Evolutionary conservation across 2,329 filamentous ascomycete genomes (phyloP), one percentile per base, ranked within the genome.

Genomic region (Penicillium sclerotigenum): DNA sequence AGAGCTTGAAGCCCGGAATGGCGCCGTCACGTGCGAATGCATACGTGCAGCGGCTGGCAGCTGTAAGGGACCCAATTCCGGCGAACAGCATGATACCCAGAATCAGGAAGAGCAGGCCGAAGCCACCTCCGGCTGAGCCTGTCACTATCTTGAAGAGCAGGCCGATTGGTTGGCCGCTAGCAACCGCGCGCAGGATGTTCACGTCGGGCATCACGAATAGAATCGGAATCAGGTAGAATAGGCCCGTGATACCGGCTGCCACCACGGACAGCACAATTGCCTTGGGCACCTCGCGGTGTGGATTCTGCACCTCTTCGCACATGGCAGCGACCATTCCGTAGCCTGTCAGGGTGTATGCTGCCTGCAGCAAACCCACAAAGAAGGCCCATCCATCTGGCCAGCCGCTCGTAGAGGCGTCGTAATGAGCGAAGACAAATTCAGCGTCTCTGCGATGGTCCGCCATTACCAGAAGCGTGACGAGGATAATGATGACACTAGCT

Each of bases 21-120:
- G 87, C 88, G 20, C 87, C 87, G 69, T 91, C 88, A 42, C 88
- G 81, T 2, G 88, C 87, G 70, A 91, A 91, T 13, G 88, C 87
- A 65, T 89, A 91, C 1, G 87, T 89, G 76, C 87, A 90, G 24
- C 88, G 81, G 49, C 84, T 87, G 2, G 89, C 85, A 2, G 89
- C 89, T 0, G 89, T 92, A 20, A 91, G 76, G 1, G 88, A 86
- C 7, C 88, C 88, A 33, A 88, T 85, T 20, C 89, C 89, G 1
- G 89, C 88, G 66, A 92, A 91, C 69, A 92, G 80, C 57, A 88
- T 79, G 65, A 93, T 90, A 1, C 88, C 88, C 24, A 92, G 80
- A 62, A 93, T 85, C 2, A 92, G 76, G 72, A 92, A 88, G 14
- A 91, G 79, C 6, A 92, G 79, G 0, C 86, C 88, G 61, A 93